Evolutionary conservation across 2,329 filamentous ascomycete genomes (phyloP).

Genomic region (Paraphaeosphaeria minitans): DNA sequence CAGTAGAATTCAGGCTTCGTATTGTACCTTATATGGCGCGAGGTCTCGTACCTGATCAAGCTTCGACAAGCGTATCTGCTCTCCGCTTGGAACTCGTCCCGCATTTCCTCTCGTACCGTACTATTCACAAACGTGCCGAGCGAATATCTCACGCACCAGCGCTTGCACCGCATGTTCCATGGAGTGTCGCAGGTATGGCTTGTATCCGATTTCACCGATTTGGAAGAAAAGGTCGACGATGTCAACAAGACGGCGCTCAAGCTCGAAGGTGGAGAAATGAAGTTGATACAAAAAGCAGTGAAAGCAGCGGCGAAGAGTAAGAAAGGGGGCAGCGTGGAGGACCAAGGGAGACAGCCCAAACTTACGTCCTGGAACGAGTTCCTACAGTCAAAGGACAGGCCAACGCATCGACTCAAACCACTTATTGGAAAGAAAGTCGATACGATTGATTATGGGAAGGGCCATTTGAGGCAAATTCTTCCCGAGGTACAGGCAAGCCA

Average conservation of each 20-base stretch:
- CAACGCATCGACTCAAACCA: conserved; percentile 3
- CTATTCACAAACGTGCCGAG: conserved; percentile 7
- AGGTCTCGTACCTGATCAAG: conserved; percentile 4
- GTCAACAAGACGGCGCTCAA: conserved; percentile 7
- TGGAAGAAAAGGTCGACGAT: conserved; percentile 9
- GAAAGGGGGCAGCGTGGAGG: not conserved
- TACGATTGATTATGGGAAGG: not conserved
- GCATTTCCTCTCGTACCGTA: conserved; percentile 6
- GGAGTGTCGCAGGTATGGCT: conserved; percentile 11
- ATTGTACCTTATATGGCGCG: conserved; percentile 5
- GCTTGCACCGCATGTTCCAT: conserved; percentile 6
- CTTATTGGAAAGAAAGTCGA: conserved; percentile 5
- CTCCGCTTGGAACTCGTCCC: conserved; percentile 5
- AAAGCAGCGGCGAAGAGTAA: not conserved
- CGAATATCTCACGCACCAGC: conserved; percentile 3
- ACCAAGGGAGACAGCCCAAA: not conserved
- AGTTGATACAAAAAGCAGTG: conserved; percentile 4
- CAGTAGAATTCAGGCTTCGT: not conserved
- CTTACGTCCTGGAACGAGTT: conserved; percentile 1
- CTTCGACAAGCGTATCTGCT: conserved; percentile 5
- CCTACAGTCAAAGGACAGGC: not conserved
- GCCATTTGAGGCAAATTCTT: not conserved
- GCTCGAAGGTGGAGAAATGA: conserved; percentile 8
- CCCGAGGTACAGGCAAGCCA: conserved; percentile 6
- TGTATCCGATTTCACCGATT: conserved; percentile 2